phyloP scores from a whole-genome alignment of 257 asterid species.

The Datura wrightii region DNA sequence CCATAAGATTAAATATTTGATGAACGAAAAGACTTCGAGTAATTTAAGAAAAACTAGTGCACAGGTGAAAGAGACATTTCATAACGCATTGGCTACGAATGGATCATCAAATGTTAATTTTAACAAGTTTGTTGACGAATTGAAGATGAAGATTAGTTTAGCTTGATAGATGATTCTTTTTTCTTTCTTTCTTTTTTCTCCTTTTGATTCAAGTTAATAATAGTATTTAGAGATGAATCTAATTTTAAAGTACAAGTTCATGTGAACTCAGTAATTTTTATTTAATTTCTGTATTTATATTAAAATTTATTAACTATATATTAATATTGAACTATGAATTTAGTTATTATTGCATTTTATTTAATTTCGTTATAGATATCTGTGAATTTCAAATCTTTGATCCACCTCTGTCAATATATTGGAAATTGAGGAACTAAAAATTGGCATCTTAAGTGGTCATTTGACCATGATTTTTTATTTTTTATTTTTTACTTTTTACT shows the following conservation, averaged over 20 bases:
- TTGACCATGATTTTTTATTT: no score
- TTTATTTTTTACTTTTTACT: no score
- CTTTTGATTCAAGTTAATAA: no score
- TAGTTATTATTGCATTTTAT: not conserved
- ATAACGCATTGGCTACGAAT: not conserved
- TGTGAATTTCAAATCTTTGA: not conserved
- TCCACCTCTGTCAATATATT: not conserved
- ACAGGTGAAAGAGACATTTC: not conserved
- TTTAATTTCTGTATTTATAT: no score
- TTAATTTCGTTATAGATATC: not conserved
- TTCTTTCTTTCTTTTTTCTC: no score
- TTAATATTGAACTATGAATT: not conserved
- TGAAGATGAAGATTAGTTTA: not conserved
- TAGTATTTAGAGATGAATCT: not conserved
- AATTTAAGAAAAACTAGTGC: not conserved
- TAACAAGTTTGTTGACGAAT: not conserved
- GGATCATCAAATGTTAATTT: slow-evolving; percentile 20
- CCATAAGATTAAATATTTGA: not conserved
- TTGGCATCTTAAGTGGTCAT: not conserved
- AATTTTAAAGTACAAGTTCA: not conserved
- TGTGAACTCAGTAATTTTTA: not conserved
- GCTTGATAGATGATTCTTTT: not conserved
- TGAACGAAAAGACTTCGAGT: not conserved
- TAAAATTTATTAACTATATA: not conserved
- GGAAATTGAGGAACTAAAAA: not conserved